These are phyloP conservation scores for Brassica rapa DNA, from an alignment of 345 rosid species.

Conservation along the genomic window DNA sequence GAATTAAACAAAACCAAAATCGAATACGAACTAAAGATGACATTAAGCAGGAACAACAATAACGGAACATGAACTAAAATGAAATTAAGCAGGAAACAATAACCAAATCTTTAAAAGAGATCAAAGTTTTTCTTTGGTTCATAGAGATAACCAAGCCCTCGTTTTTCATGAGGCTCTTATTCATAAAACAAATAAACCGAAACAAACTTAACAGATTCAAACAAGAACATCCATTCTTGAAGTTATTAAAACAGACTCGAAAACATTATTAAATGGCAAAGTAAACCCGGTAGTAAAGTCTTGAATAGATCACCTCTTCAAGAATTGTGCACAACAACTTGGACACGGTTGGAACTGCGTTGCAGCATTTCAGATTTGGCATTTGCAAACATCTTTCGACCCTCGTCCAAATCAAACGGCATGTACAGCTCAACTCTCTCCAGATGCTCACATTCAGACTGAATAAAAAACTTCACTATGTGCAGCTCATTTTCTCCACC, in stretches of 20 bases:
- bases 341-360: background rate
- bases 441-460: background rate
- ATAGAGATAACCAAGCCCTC: background rate
- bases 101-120: background rate
- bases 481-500: background rate
- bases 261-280: background rate
- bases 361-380: background rate
- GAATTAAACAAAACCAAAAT: background rate
- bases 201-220: background rate
- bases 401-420: background rate
- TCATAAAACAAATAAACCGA: background rate
- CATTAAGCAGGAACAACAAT: background rate
- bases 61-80: background rate
- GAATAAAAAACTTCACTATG: background rate
- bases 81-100: background rate
- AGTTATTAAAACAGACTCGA: background rate
- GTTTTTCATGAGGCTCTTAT: background rate
- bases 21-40: background rate
- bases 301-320: conserved; percentile 3
- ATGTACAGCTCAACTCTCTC: background rate
- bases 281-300: background rate
- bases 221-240: background rate
- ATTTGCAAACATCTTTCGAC: background rate
- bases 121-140: background rate
- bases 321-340: background rate